Percentiles rank a stretch among this genome's conserved stretches.
phyloP scores from a whole-genome alignment of 78 protist species.

The Speleostelium caveatum region DNA sequence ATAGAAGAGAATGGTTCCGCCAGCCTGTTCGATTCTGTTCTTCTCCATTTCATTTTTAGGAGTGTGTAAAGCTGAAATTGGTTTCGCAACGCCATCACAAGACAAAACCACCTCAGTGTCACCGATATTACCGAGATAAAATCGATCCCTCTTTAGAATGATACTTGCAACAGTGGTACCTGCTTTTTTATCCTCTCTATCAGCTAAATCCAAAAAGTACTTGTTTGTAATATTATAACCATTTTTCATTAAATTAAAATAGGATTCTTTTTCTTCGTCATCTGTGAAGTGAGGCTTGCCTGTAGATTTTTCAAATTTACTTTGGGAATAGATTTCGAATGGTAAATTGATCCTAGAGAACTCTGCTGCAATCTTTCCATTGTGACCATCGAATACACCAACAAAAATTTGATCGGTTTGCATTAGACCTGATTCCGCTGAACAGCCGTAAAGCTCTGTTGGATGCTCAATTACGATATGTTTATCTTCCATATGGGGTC shows the following conservation, averaged over 20 bases:
- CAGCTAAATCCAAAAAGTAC: slow-evolving; percentile 49
- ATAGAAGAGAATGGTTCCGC: slow-evolving; percentile 65
- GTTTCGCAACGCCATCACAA: slow-evolving; percentile 6
- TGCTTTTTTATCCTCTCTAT: slow-evolving; percentile 50
- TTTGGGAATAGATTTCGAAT: slow-evolving; percentile 20
- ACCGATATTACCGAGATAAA: slow-evolving; percentile 53
- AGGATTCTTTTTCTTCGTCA: not conserved
- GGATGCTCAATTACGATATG: slow-evolving; percentile 66
- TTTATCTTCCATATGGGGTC: slow-evolving; percentile 79
- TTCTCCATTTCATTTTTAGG: slow-evolving; percentile 60
- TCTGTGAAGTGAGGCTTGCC: not conserved
- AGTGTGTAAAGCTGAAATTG: slow-evolving; percentile 22
- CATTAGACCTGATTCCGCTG: not conserved
- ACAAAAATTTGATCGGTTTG: slow-evolving; percentile 32
- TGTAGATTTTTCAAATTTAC: no score
- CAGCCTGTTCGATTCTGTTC: slow-evolving; percentile 45
- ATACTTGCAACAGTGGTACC: slow-evolving; percentile 75
- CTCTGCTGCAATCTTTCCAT: slow-evolving; percentile 80
- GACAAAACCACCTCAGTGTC: slow-evolving; percentile 69
- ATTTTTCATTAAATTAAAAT: not conserved
- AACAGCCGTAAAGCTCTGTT: slow-evolving; percentile 14
- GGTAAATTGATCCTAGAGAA: slow-evolving; percentile 33
- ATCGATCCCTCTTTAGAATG: slow-evolving; percentile 1
- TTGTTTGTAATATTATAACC: slow-evolving; percentile 26
- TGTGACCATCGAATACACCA: slow-evolving; percentile 83